Percentiles rank a stretch among this genome's conserved stretches.
These are phyloP conservation scores for Backusella tuberculispora DNA, from an alignment of 192 early-diverging fungal species.

Conservation along the genomic window DNA sequence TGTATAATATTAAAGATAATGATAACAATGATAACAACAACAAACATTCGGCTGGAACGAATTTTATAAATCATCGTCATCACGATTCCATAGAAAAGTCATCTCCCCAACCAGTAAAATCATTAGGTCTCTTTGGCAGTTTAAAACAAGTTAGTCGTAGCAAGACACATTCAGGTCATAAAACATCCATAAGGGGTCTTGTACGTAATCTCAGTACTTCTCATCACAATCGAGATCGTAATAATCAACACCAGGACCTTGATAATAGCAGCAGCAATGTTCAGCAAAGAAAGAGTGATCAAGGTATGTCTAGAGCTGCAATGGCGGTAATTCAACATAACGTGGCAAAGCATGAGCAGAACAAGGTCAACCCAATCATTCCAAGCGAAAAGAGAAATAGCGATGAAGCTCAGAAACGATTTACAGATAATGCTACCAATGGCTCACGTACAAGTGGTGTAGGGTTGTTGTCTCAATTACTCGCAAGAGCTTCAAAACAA, in stretches of 20 bases:
- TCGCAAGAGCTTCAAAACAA: not conserved
- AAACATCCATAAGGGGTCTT: slow-evolving; percentile 14
- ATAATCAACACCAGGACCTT: not conserved
- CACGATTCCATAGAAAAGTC: not conserved
- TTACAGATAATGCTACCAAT: not conserved
- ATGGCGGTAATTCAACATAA: slow-evolving; percentile 29
- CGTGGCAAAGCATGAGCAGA: slow-evolving; percentile 2
- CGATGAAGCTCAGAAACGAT: not conserved
- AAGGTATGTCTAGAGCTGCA: slow-evolving; percentile 25
- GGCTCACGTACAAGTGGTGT: not conserved
- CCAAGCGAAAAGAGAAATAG: slow-evolving; percentile 8
- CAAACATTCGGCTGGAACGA: slow-evolving; percentile 8
- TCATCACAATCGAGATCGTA: not conserved
- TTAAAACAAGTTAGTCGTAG: slow-evolving; percentile 22
- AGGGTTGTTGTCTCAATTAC: slow-evolving; percentile 1
- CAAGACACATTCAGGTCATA: not conserved
- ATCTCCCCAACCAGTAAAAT: not conserved
- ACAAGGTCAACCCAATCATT: not conserved
- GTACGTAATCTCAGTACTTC: slow-evolving; percentile 11
- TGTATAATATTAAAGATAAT: not conserved
- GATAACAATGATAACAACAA: not conserved
- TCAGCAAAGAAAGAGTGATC: not conserved
- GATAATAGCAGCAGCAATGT: not conserved
- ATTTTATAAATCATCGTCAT: not conserved
- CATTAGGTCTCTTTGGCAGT: slow-evolving; percentile 25